Evolutionary conservation across 2,329 filamentous ascomycete species (phyloP), one percentile per base, ranked within the genome.

Genomic region (Talaromyces marneffei): DNA sequence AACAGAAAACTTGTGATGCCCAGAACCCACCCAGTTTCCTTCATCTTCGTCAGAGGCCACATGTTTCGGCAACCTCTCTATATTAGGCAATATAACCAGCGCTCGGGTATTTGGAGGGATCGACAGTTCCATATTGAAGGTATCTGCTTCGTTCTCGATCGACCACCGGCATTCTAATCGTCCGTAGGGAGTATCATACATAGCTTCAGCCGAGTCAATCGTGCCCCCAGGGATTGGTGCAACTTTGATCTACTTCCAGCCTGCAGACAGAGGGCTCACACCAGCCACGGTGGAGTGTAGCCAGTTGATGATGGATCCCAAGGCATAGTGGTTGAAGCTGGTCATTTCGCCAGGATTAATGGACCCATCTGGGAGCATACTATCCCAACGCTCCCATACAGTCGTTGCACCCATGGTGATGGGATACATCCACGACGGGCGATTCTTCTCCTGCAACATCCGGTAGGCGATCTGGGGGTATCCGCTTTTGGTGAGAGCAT

Each of bases 311-410:
- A 78, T 71, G 1, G 71, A 71, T 0, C 76, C 77, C 2, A 78
- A 66, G 0, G 77, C 74, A 40, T 78, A 78, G 52, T 79, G 77
- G 52, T 79, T 77, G 59, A 77, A 77, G 39, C 72, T 75, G 0
- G 76, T 79, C 77, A 79, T 78, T 16, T 70, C 65, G 0, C 76
- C 76, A 0, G 73, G 68, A 52, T 79, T 79, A 44, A 78, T 68
- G 1, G 63, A 66, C 1, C 74, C 75, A 53, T 78, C 69, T 0
- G 75, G 70, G 3, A 73, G 62, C 67, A 79, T 70, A 50, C 70
- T 73, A 62, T 79, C 73, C 77, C 77, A 79, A 9, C 77, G 68
- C 61, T 80, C 77, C 77, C 77, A 78, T 6, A 74, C 72, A 0
- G 76, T 79, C 0, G 78, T 79, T 0, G 72, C 75, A 2, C 72